These are phyloP conservation scores for Nitzschia sp. DNA, from an alignment of 108 stramenopile genomes.

Conservation along the genomic window DNA sequence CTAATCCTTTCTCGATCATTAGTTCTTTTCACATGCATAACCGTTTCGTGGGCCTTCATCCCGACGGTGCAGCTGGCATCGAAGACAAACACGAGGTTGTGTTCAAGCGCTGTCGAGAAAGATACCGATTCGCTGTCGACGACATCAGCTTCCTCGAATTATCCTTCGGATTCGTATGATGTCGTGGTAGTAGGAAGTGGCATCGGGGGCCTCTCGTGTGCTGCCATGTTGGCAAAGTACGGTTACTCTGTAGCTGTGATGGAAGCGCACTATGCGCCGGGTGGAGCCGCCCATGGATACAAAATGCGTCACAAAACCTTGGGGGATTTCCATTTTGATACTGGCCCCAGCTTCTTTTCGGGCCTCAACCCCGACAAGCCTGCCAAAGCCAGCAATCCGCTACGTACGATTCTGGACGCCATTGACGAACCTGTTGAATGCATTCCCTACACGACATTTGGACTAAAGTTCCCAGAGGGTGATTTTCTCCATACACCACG, in stretches of 20 bases:
- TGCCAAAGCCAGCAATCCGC: constrained; percentile 64
- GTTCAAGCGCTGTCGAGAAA: too few relatives aligned
- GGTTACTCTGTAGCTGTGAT: constrained; percentile 79
- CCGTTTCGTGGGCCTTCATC: too few relatives aligned
- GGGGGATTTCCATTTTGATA: constrained; percentile 81
- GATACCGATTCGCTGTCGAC: background rate
- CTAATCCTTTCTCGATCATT: too few relatives aligned
- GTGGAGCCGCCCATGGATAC: constrained; percentile 87
- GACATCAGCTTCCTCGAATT: background rate
- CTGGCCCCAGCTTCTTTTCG: constrained; percentile 89
- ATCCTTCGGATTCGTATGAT: constrained; percentile 52
- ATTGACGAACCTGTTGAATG: constrained; percentile 68
- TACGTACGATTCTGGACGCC: constrained; percentile 64
- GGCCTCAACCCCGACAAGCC: constrained; percentile 66
- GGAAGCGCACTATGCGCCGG: constrained; percentile 81
- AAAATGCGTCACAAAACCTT: constrained; percentile 29
- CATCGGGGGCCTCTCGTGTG: constrained; percentile 84
- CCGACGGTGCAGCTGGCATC: too few relatives aligned
- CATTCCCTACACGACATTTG: constrained; percentile 60
- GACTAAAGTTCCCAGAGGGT: constrained; percentile 70
- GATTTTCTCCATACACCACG: constrained; percentile 59
- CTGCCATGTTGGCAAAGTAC: constrained; percentile 73
- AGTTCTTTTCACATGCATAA: too few relatives aligned
- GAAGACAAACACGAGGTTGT: too few relatives aligned
- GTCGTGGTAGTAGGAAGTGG: constrained; percentile 79